Evolutionary conservation across 73 alveolate genomes (phyloP).

Genomic region (Paramecium caudatum): DNA sequence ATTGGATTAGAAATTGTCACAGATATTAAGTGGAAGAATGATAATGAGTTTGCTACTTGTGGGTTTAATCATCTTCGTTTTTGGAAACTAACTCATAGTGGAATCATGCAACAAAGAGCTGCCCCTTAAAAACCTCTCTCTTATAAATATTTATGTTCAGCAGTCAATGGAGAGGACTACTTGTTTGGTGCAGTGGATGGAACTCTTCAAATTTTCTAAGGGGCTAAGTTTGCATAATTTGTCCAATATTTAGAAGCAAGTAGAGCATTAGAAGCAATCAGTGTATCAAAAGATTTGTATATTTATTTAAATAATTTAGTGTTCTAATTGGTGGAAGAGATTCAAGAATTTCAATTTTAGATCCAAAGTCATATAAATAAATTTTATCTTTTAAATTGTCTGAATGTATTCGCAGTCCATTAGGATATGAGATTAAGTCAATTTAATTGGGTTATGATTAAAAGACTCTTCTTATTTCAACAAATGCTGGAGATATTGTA

Average conservation of each 20-base stretch:
- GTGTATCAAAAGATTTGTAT: slow-evolving; percentile 9
- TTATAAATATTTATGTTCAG: slow-evolving; percentile 29
- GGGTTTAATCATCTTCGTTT: slow-evolving; percentile 75
- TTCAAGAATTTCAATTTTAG: slow-evolving; percentile 82
- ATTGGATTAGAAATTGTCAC: slow-evolving; percentile 88
- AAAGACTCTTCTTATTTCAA: slow-evolving; percentile 86
- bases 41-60: slow-evolving; percentile 86
- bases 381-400: slow-evolving; percentile 36
- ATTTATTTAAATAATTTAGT: neutral
- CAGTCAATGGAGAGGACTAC: slow-evolving; percentile 62
- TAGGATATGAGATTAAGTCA: slow-evolving; percentile 89
- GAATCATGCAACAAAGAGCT: neutral
- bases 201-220: slow-evolving; percentile 26
- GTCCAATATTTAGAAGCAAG: slow-evolving; percentile 10
- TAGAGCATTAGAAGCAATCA: slow-evolving; percentile 46
- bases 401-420: slow-evolving; percentile 32
- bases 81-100: slow-evolving; percentile 68
- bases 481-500: slow-evolving; percentile 92
- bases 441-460: slow-evolving; percentile 79
- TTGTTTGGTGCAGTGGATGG: slow-evolving; percentile 75
- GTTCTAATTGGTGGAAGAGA: slow-evolving; percentile 97
- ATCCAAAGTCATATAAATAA: slow-evolving; percentile 75
- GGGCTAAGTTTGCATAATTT: slow-evolving; percentile 1
- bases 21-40: slow-evolving; percentile 86
- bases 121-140: neutral